Base-by-base conservation (phyloP, 2,329 filamentous ascomycete genomes). In the Cercospora nicotianae region DNA sequence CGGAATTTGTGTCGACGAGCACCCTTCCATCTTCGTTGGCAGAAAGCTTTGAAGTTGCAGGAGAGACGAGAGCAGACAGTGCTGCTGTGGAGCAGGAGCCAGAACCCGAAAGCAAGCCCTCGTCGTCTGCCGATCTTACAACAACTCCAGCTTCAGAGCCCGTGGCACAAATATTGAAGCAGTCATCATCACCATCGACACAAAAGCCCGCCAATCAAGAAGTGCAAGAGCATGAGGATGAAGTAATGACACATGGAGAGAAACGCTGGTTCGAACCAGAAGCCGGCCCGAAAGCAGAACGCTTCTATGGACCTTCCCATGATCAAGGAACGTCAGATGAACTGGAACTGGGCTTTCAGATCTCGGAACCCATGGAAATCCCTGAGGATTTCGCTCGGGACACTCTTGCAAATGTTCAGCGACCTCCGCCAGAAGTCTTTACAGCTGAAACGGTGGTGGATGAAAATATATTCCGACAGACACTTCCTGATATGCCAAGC, bases 361-460 rank as follows among this genome's bases (percentile, higher is more conserved):
- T 59, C n/a, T 59, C 55, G 9, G 55, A 59, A 36, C n/a, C 55
- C 1, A 36, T 20, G 55, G 55, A 5, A 16, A 5, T 13, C 3
- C 31, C n/a, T 3, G 31, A 31, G 8, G 18, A 16, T 2, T 20
- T 31, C 9, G 30, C 4, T 20, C 55, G n/a, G 1, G 55, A 36
- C 8, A 2, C 10, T 26, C 5, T 4, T 36, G 1, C 55, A 20
- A 36, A 59, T 36, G 13, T 9, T 12, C 0, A 6, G 3, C 53
- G 53, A 7, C 62, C 62, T 16, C 23, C 53, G 3, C 62, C 62
- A 0, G 62, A 64, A 30, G 26, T 59, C 20, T 64, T 59, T n/a
- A 59, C 62, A 26, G 53, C 62, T 5, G 62, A 59, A 18, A 64
- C 62, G 6, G 16, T 59, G 8, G 23, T 64, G 0, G 53, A 59